Evolutionary conservation across 192 early-diverging fungal species (phyloP), one percentile per base, ranked within the genome.

Genomic region (Spizellomyces sp.): DNA sequence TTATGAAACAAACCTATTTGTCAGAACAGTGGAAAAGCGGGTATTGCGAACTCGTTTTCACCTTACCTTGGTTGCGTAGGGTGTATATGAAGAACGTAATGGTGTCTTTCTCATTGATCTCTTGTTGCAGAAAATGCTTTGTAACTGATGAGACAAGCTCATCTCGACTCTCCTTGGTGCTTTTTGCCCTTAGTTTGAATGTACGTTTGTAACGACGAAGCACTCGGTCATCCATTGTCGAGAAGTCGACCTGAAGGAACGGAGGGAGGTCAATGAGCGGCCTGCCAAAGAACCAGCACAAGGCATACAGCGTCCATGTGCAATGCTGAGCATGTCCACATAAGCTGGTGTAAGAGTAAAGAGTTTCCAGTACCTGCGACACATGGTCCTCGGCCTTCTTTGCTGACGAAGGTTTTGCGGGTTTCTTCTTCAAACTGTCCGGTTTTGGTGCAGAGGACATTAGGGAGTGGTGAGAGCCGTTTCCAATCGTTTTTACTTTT

Each of bases 21-120:
- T 42, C 17, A 17, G 6, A 22, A 19, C 10, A 41, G 22, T 21
- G 44, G n/a, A 60, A 57, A 19, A 15, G 7, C 10, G 7, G 15
- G 44, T 17, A 5, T 62, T 10, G 60, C 36, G 0, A 62, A 19
- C 27, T 61, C n/a, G 21, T 36, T 22, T 21, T 9, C 27, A 27
- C 57, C 75, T 21, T 62, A 83, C 81, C 81, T 65, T 73, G 74
- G 59, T 77, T 75, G 48, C 74, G 62, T 14, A 83, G 47, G 8
- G 64, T 58, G 60, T 83, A 83, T 8, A 83, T 75, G 60, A 83
- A 83, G 62, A 64, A 74, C 5, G 78, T 59, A 6, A 83, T 61
- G 42, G 65, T 70, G 47, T 83, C 81, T 66, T 80, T 80, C 62
- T 83, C 81, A 59, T 69, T 80, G 47, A 83, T 69, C 27, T 74